Percentiles rank a stretch among this genome's conserved stretches.
phyloP scores from a whole-genome alignment of 176 grass and related monocot species.

The Ananas comosus region DNA sequence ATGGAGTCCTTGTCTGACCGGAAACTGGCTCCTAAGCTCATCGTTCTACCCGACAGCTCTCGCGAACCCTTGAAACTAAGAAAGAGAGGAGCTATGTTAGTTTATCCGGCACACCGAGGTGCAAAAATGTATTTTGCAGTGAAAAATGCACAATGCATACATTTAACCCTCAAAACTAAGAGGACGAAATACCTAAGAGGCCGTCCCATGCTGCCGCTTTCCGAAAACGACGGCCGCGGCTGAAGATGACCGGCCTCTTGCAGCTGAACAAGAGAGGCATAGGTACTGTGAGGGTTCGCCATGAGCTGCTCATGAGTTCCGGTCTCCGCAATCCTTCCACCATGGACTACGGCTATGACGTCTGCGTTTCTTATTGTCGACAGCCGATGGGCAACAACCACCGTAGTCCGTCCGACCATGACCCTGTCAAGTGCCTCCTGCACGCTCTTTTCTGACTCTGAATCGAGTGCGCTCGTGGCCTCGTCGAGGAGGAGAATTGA shows the following conservation, averaged over 20 bases:
- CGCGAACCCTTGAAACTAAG: conserved; percentile 64
- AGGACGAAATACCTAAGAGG: conserved; percentile 47
- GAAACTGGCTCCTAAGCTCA: conserved; percentile 73
- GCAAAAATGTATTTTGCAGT: background rate
- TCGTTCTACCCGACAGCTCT: conserved; percentile 53
- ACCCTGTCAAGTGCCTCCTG: conserved; percentile 88
- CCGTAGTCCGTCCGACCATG: conserved; percentile 91
- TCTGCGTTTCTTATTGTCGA: conserved; percentile 85
- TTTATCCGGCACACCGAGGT: background rate
- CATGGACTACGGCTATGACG: conserved; percentile 79
- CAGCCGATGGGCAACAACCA: conserved; percentile 79
- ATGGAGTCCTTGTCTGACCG: conserved; percentile 84
- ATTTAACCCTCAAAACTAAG: background rate
- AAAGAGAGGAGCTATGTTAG: background rate
- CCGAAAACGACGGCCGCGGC: conserved; percentile 38
- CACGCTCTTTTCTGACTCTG: conserved; percentile 93
- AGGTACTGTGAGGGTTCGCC: conserved; percentile 38
- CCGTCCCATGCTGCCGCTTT: conserved; percentile 45
- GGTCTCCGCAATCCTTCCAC: conserved; percentile 71
- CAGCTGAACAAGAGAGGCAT: conserved; percentile 66
- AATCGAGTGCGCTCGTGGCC: conserved; percentile 81
- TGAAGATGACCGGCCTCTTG: conserved; percentile 56
- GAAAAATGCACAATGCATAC: background rate
- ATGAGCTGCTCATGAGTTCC: conserved; percentile 89
- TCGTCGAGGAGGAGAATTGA: conserved; percentile 87